Conservation (phyloP, 768 basidiomycete species). For the Russula vinacea region DNA sequence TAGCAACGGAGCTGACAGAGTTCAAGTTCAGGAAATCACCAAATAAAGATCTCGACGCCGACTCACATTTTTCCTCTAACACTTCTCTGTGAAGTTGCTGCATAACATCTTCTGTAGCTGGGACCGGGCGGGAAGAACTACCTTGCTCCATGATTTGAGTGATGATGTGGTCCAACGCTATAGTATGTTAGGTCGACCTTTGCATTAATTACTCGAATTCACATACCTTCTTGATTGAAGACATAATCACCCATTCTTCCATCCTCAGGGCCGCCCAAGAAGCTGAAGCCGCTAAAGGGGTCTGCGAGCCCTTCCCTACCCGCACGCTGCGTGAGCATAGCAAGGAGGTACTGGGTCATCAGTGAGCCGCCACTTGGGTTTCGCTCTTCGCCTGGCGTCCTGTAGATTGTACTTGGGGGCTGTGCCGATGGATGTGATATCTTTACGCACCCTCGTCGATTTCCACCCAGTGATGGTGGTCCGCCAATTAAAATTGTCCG, state of each 20-base stretch:
- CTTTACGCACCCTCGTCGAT: conserved; percentile 28
- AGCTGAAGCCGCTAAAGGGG: conserved; percentile 40
- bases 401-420: conserved; percentile 38
- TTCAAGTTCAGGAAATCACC: conserved; percentile 23
- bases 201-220: background rate
- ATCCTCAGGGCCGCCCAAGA: conserved; percentile 42
- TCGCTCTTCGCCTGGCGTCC: conserved; percentile 27
- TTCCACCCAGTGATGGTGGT: conserved; percentile 33
- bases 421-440: conserved; percentile 29
- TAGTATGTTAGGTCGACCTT: background rate
- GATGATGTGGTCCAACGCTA: conserved; percentile 81
- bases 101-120: conserved; percentile 80
- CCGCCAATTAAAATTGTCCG: conserved; percentile 42
- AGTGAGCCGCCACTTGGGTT: conserved; percentile 53
- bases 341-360: conserved; percentile 71
- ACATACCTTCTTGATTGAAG: conserved; percentile 80
- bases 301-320: conserved; percentile 45
- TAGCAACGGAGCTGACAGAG: conserved; percentile 50
- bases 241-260: conserved; percentile 89
- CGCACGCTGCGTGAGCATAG: conserved; percentile 48
- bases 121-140: conserved; percentile 68
- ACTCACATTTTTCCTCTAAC: conserved; percentile 59
- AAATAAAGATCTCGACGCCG: conserved; percentile 7
- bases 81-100: conserved; percentile 63
- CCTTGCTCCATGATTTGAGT: conserved; percentile 84